Percentiles rank a stretch among this genome's conserved stretches.
These are phyloP conservation scores for Candida boidinii DNA, from an alignment of 805 yeast species.

Conservation along the genomic window DNA sequence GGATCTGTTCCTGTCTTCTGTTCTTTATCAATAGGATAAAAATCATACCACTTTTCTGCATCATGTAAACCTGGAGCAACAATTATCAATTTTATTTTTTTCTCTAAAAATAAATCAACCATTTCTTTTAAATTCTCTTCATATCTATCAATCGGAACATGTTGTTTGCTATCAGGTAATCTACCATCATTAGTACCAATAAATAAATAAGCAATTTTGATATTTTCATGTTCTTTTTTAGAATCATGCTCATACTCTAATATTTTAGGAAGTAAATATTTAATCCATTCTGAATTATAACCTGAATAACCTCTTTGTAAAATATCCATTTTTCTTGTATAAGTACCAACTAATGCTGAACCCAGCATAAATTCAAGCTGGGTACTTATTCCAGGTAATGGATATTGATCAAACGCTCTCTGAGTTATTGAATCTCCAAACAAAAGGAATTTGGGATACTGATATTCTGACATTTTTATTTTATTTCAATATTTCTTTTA, in stretches of 20 bases:
- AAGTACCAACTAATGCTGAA: constrained; percentile 25
- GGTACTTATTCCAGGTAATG: constrained; percentile 11
- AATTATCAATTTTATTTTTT: constrained; percentile 44
- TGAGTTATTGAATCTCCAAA: constrained; percentile 25
- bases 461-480: constrained; percentile 15
- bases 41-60: constrained; percentile 28
- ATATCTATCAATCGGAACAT: constrained; percentile 44
- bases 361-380: constrained; percentile 24
- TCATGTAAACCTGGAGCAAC: constrained; percentile 60
- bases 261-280: constrained; percentile 38
- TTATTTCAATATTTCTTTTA: too few relatives aligned
- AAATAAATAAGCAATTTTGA: constrained; percentile 45
- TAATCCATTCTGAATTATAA: constrained; percentile 59
- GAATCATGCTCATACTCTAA: constrained; percentile 38
- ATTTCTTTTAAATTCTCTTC: constrained; percentile 37
- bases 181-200: constrained; percentile 42
- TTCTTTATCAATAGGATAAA: constrained; percentile 21
- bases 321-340: constrained; percentile 57
- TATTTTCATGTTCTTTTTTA: constrained; percentile 20
- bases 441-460: constrained; percentile 15
- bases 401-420: constrained; percentile 14
- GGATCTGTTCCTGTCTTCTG: too few relatives aligned
- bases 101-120: constrained; percentile 28
- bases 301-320: constrained; percentile 73
- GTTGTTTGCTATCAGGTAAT: constrained; percentile 27